Evolutionary conservation across 2,329 filamentous ascomycete genomes (phyloP).

Genomic region (Akanthomyces uredinophilus): DNA sequence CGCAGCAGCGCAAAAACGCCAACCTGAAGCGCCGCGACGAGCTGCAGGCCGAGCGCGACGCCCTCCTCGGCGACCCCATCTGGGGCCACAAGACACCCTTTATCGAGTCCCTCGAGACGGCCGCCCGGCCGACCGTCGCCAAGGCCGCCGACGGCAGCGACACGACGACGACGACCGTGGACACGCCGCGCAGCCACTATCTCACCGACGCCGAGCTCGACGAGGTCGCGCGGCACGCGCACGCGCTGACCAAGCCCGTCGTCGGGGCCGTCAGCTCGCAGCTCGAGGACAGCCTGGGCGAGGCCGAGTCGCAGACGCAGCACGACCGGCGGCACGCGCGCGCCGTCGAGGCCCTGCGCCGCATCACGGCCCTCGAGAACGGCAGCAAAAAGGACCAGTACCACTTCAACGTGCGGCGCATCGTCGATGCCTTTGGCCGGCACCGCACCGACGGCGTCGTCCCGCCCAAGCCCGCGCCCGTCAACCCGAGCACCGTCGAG

Average conservation of each 20-base stretch:
- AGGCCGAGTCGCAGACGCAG: constrained; percentile 31
- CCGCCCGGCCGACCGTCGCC: constrained; percentile 39
- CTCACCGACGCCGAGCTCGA: constrained; percentile 64
- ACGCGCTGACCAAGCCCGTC: constrained; percentile 59
- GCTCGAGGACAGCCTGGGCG: constrained; percentile 35
- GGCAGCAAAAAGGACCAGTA: constrained; percentile 72
- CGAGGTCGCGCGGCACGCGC: constrained; percentile 60
- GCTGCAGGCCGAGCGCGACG: constrained; percentile 59
- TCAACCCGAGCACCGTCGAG: constrained; percentile 34
- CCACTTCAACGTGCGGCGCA: constrained; percentile 77
- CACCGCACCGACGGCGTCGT: constrained; percentile 78
- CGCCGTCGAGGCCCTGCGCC: constrained; percentile 68
- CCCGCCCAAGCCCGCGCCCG: constrained; percentile 52
- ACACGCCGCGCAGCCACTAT: constrained; percentile 67
- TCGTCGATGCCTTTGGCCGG: constrained; percentile 81
- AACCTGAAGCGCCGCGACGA: constrained; percentile 71
- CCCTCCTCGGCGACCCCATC: constrained; percentile 69
- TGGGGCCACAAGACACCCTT: constrained; percentile 77
- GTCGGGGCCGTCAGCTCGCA: constrained; percentile 30
- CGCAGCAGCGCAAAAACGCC: constrained; percentile 75
- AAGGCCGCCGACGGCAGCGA: constrained; percentile 19
- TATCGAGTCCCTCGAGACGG: constrained; percentile 71
- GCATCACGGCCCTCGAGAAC: constrained; percentile 74
- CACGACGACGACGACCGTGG: neutral
- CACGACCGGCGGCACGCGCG: constrained; percentile 57